Conservation (phyloP, 148 eudicot genomes). For the Rhododendron vialii region DNA sequence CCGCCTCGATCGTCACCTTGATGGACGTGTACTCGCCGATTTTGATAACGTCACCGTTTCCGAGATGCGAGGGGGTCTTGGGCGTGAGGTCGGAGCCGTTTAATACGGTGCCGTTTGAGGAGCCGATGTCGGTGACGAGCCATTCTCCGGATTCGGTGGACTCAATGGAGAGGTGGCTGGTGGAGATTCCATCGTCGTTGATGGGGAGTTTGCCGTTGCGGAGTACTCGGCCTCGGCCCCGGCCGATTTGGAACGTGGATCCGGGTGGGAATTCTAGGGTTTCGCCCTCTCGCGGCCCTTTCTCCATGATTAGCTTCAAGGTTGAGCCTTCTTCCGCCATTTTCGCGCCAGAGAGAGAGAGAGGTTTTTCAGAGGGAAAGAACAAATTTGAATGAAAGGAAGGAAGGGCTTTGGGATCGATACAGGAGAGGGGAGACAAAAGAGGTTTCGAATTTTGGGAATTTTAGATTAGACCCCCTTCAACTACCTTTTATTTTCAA, state of each 20-base stretch:
- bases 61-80: conserved; percentile 23
- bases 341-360: conserved; percentile 1
- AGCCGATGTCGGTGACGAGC: conserved; percentile 55
- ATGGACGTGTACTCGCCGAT: conserved; percentile 63
- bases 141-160: conserved; percentile 27
- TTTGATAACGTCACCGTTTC: conserved; percentile 47
- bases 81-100: conserved; percentile 34
- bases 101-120: conserved; percentile 67
- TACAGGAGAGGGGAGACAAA: no score
- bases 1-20: conserved; percentile 27
- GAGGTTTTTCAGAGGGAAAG: no score
- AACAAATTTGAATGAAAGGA: no score
- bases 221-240: conserved; percentile 25
- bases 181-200: conserved; percentile 75
- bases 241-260: conserved; percentile 44
- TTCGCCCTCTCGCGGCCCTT: conserved; percentile 73
- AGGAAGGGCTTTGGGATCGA: no score
- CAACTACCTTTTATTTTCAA: no score
- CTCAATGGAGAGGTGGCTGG: conserved; percentile 58
- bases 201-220: conserved; percentile 58
- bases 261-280: conserved; percentile 38
- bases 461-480: no score
- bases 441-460: no score
- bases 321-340: conserved; percentile 30
- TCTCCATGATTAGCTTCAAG: conserved; percentile 50